Percentiles rank a stretch among this genome's conserved stretches.
These are phyloP conservation scores for Fistulinella cinereoalba DNA, from an alignment of 1,284 basidiomycete species.

Conservation along the genomic window DNA sequence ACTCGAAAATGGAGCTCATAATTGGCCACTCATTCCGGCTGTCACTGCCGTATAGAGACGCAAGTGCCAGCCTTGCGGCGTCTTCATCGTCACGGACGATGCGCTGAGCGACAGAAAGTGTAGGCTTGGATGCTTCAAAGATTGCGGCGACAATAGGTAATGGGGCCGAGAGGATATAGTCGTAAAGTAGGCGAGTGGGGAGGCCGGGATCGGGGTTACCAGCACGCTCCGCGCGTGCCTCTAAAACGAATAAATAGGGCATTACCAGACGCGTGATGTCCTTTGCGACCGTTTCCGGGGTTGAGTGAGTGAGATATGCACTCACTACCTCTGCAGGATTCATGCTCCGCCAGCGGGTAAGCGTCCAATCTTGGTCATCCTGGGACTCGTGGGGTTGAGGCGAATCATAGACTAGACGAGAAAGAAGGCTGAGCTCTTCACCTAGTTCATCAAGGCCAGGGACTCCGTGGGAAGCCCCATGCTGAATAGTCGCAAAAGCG, in stretches of 20 bases:
- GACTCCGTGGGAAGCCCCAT: conserved; percentile 79
- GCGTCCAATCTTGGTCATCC: conserved; percentile 63
- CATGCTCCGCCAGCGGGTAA: conserved; percentile 70
- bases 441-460: conserved; percentile 80
- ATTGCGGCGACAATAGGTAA: conserved; percentile 69
- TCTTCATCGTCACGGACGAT: conserved; percentile 81
- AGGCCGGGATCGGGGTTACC: conserved; percentile 67
- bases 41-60: conserved; percentile 84
- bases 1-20: conserved; percentile 92
- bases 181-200: conserved; percentile 63
- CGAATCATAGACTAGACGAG: conserved; percentile 82
- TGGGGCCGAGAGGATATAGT: conserved; percentile 70
- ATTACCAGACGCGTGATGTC: conserved; percentile 78
- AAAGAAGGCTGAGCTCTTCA: conserved; percentile 85
- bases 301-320: conserved; percentile 75
- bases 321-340: conserved; percentile 60
- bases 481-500: conserved; percentile 78
- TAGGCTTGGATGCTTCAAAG: conserved; percentile 89
- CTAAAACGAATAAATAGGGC: conserved; percentile 89
- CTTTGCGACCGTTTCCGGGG: conserved; percentile 58
- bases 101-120: conserved; percentile 63
- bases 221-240: conserved; percentile 77
- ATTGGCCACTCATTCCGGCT: conserved; percentile 69
- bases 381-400: conserved; percentile 40
- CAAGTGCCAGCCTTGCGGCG: conserved; percentile 80